A percentile compares a stretch with the other conserved stretches of the same genome.
phyloP scores from a whole-genome alignment of 2,329 filamentous ascomycete genomes.

The Hymenoscyphus fructigenus region DNA sequence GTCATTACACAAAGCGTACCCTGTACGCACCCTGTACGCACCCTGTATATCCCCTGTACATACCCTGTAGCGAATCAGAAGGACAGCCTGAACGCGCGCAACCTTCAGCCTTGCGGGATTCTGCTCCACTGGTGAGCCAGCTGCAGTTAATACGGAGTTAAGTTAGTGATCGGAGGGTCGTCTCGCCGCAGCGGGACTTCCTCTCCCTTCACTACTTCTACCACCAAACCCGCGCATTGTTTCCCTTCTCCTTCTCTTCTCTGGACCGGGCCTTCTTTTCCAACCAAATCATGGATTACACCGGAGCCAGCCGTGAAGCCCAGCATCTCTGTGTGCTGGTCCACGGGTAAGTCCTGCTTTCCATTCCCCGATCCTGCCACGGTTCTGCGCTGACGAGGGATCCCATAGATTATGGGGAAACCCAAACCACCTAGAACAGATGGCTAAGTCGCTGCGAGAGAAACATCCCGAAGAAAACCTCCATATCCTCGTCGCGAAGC shows the following conservation, averaged over 20 bases:
- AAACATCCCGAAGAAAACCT: slow-evolving; percentile 61
- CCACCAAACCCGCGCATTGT: slow-evolving; percentile 31
- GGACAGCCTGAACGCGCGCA: neutral
- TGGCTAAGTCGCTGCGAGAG: slow-evolving; percentile 64
- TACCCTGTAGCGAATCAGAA: neutral
- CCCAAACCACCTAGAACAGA: slow-evolving; percentile 67
- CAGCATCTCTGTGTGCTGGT: slow-evolving; percentile 76
- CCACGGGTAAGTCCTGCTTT: slow-evolving; percentile 51
- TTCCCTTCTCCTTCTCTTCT: slow-evolving; percentile 38
- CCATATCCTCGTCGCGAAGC: slow-evolving; percentile 69
- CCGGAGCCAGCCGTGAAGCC: slow-evolving; percentile 53
- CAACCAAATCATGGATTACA: slow-evolving; percentile 45
- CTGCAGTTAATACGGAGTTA: neutral
- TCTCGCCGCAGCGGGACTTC: slow-evolving; percentile 38
- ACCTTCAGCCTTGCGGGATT: neutral
- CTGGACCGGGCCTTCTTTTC: slow-evolving; percentile 39
- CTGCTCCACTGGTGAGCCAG: neutral
- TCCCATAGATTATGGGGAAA: slow-evolving; percentile 70
- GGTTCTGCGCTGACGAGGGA: slow-evolving; percentile 9
- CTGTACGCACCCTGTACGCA: too few species aligned
- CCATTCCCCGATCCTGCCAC: neutral
- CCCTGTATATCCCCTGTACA: neutral
- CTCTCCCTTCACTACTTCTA: slow-evolving; percentile 40
- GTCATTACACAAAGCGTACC: neutral
- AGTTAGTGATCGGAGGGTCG: slow-evolving; percentile 36